Conservation (phyloP, 2,329 filamentous ascomycete species). For the Lachnum nothofagi region DNA sequence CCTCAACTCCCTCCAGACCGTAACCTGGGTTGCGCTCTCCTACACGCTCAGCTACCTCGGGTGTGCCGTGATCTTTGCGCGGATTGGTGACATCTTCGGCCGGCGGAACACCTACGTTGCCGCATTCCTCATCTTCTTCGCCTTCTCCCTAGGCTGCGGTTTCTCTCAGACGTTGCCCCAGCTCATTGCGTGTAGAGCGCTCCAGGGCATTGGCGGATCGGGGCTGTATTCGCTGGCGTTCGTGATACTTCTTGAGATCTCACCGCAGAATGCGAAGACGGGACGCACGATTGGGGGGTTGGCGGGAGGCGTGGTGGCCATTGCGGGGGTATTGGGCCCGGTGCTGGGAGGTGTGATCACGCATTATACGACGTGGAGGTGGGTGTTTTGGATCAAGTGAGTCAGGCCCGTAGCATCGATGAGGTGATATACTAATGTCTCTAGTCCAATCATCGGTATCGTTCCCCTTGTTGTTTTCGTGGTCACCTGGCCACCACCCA, state of each 20-base stretch:
- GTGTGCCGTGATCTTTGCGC: constrained; percentile 50
- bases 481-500: neutral
- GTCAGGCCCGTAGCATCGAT: neutral
- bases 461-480: constrained; percentile 1
- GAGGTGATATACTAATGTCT: neutral
- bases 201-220: constrained; percentile 10
- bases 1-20: constrained; percentile 40
- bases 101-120: constrained; percentile 45
- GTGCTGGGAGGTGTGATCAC: constrained; percentile 14
- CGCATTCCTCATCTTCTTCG: constrained; percentile 49
- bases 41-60: constrained; percentile 42
- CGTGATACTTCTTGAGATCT: constrained; percentile 8
- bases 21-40: constrained; percentile 52
- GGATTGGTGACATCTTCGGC: constrained; percentile 51
- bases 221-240: constrained; percentile 12
- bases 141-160: constrained; percentile 52
- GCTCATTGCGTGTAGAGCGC: constrained; percentile 18
- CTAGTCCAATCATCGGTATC: neutral
- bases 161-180: constrained; percentile 40
- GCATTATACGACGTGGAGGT: constrained; percentile 14
- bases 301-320: constrained; percentile 17
- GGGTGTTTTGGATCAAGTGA: constrained; percentile 53
- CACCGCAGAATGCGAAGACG: neutral
- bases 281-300: constrained; percentile 1
- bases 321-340: constrained; percentile 30